A percentile compares a stretch with the other conserved stretches of the same genome.
Conservation (phyloP, 2,329 filamentous ascomycete genomes). For the Lasiodiplodia citricola region DNA sequence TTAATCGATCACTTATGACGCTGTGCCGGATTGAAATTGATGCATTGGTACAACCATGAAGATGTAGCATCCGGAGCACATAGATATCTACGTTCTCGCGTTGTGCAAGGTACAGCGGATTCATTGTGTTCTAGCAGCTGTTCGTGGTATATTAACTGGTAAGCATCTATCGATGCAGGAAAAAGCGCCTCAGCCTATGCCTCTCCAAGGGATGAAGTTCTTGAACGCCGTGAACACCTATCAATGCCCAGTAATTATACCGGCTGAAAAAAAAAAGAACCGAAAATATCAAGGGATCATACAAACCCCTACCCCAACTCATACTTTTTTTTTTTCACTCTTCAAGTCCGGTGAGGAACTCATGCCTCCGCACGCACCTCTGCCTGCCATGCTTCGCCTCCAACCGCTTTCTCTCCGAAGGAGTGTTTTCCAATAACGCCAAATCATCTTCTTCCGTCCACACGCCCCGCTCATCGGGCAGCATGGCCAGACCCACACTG, state of each 20-base stretch:
- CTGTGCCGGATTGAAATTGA: too few relatives aligned
- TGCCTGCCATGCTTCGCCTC: slow-evolving; percentile 20
- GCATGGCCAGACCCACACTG: not conserved
- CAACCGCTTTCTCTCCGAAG: not conserved
- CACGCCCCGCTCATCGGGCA: slow-evolving; percentile 17
- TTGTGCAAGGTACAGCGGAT: too few relatives aligned
- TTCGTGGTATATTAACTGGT: not conserved
- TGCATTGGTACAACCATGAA: too few relatives aligned
- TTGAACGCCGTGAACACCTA: not conserved
- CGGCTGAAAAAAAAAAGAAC: not conserved
- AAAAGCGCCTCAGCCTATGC: not conserved
- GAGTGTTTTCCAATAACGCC: not conserved
- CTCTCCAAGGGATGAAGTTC: not conserved
- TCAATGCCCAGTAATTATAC: not conserved
- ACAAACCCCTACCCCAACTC: not conserved
- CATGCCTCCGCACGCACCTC: slow-evolving; percentile 13
- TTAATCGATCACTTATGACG: too few relatives aligned
- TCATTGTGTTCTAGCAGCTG: not conserved
- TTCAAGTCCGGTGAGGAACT: not conserved
- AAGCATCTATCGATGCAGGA: not conserved
- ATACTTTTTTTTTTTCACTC: too few relatives aligned
- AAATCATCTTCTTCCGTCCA: slow-evolving; percentile 22
- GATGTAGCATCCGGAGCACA: too few relatives aligned
- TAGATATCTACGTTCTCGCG: too few relatives aligned
- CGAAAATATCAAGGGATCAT: not conserved